Conservation (phyloP, 2,329 filamentous ascomycete genomes). For the Rhynchosporium secalis region DNA sequence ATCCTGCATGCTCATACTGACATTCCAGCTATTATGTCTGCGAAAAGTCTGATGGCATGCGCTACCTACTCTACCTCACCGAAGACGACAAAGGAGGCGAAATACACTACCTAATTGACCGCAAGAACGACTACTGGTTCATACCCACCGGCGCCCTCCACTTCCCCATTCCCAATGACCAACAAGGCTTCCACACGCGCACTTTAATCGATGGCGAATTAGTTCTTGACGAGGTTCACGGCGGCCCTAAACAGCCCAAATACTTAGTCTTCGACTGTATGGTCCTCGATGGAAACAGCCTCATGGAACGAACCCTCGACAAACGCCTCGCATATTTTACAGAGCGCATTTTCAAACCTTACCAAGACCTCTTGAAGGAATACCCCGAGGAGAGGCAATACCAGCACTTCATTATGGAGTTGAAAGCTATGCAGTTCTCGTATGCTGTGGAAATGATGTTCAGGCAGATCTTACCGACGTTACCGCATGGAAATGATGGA, state of each 20-base stretch:
- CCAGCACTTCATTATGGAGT: constrained; percentile 78
- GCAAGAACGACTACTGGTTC: constrained; percentile 96
- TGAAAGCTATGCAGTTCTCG: constrained; percentile 85
- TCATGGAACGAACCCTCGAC: constrained; percentile 79
- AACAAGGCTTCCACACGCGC: constrained; percentile 68
- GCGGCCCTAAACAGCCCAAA: constrained; percentile 68
- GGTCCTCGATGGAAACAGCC: constrained; percentile 71
- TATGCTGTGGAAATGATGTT: constrained; percentile 95
- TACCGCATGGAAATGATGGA: constrained; percentile 93
- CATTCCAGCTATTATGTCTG: constrained; percentile 81
- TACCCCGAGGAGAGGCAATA: constrained; percentile 69
- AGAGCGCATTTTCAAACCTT: constrained; percentile 72
- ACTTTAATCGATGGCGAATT: constrained; percentile 93
- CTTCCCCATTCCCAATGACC: constrained; percentile 71
- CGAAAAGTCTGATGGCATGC: constrained; percentile 96
- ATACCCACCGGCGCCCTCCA: constrained; percentile 70
- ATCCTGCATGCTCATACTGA: constrained; percentile 19
- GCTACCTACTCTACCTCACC: constrained; percentile 91
- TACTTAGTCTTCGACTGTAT: constrained; percentile 95
- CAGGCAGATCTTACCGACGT: constrained; percentile 74
- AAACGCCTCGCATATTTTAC: constrained; percentile 88
- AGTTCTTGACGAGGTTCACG: constrained; percentile 74
- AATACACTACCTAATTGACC: constrained; percentile 90
- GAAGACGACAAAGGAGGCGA: constrained; percentile 61
- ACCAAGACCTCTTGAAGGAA: constrained; percentile 60